Evolutionary conservation across 352 stramenopile species (phyloP).

Genomic region (Phytophthora colocasiae): DNA sequence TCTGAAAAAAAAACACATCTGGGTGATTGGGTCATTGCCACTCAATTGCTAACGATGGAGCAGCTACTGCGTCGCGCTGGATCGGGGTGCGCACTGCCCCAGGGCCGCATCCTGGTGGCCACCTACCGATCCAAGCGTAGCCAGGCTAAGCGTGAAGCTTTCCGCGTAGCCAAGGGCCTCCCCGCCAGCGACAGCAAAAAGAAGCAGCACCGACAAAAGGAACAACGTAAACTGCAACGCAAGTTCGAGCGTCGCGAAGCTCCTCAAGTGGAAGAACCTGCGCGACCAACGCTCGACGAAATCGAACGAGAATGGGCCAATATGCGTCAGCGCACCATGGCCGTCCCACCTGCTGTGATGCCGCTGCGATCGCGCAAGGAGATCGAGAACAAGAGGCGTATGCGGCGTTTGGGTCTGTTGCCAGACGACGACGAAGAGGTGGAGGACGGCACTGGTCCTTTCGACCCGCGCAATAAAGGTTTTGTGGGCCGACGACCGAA

Average conservation of each 20-base stretch:
- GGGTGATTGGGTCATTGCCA: slow-evolving; percentile 24
- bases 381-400: slow-evolving; percentile 69
- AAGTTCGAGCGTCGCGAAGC: slow-evolving; percentile 20
- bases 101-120: slow-evolving; percentile 41
- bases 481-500: slow-evolving; percentile 27
- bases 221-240: slow-evolving; percentile 9
- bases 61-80: slow-evolving; percentile 38
- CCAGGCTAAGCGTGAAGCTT: slow-evolving; percentile 46
- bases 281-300: slow-evolving; percentile 36
- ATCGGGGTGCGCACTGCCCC: slow-evolving; percentile 18
- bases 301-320: slow-evolving; percentile 56
- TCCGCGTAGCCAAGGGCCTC: slow-evolving; percentile 2
- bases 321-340: slow-evolving; percentile 47
- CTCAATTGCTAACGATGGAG: slow-evolving; percentile 45
- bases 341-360: slow-evolving; percentile 47
- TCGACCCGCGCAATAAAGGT: slow-evolving; percentile 34
- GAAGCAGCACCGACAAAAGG: slow-evolving; percentile 21
- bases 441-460: slow-evolving; percentile 4
- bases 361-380: slow-evolving; percentile 47
- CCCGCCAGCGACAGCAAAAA: slow-evolving; percentile 21
- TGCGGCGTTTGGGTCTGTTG: slow-evolving; percentile 62
- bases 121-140: slow-evolving; percentile 65
- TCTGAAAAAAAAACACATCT: not conserved
- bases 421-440: slow-evolving; percentile 53
- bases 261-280: slow-evolving; percentile 16